Base-by-base conservation (phyloP, 495 filamentous ascomycete genomes). In the Neurospora sp. region DNA sequence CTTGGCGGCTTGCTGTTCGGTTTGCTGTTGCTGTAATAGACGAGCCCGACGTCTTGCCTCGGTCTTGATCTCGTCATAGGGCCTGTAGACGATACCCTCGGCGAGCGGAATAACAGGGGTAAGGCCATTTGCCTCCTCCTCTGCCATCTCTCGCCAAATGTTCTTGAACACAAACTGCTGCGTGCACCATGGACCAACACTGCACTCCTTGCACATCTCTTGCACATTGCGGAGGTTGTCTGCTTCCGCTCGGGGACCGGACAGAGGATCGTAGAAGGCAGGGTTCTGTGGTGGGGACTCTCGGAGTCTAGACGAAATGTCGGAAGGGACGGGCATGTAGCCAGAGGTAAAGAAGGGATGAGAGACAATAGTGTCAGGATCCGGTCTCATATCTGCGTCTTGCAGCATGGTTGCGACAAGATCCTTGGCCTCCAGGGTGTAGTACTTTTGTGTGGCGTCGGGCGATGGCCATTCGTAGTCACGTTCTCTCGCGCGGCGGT, bases 291-390 rank as follows among this genome's bases (percentile, higher is more conserved):
- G 87, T n/a, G 85, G 77, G 16, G 73, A 74, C 9, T 88, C 86
- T 16, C 86, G 84, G 20, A 88, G 79, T 59, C 84, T 84, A 31
- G 79, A 79, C 10, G 83, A 85, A 31, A 88, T 87, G 59, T 88
- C 86, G 70, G 83, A 76, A 3, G 82, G 59, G 7, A 77, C 76
- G 1, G 89, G 88, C 76, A 91, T 82, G 77, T 86, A 89, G 3
- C 89, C 89, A 12, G 84, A 82, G 65, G 88, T 89, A 82, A 97
- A 96, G 79, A 96, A 97, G 14, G 87, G 83, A 78, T 96, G 93
- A 70, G 93, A 89, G 16, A 94, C 92, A 78, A 96, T 91, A 8
- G 90, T 88, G 76, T 96, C 93, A 0, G 93, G 89, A 70, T 91
- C 90, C 3, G 93, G 93, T 35, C 93, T 87, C 77, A 87, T 81